Evolutionary conservation across 2,329 filamentous ascomycete genomes (phyloP), one percentile per base, ranked within the genome.

Genomic region (Teratosphaeria viscida): DNA sequence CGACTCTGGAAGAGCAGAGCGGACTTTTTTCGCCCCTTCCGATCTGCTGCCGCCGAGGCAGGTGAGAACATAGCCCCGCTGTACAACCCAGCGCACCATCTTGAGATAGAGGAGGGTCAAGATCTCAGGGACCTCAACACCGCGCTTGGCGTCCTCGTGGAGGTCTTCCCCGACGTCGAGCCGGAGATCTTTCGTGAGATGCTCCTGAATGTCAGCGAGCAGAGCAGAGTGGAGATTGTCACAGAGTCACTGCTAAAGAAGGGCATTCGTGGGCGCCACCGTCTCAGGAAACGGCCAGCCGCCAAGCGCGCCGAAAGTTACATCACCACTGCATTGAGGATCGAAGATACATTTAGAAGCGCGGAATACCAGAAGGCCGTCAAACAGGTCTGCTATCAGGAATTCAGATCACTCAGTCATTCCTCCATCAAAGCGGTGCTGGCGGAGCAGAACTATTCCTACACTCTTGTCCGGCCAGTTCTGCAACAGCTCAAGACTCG

Each of bases 121-220:
- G 82, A 90, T 66, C 78, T 91, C 27, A 79, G 82, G 64, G 83
- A 87, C 60, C 79, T 92, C 55, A 92, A 92, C 75, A 78, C 78
- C 56, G 81, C 84, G 66, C 82, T 94, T 63, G 82, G 83, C 61
- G 83, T 81, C 12, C 81, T 94, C 52, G 83, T 85, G 26, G 83
- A 83, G 55, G 80, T 92, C 8, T 94, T 94, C 65, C 89, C 89
- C 32, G 84, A 92, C 72, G 79, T 92, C n/a, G 87, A 90, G 72
- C 79, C 89, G 61, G 88, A 92, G 65, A 89, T 92, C 19, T 90
- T 94, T 70, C 83, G 89, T 53, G 89, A 92, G 76, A 88, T 94
- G 82, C 82, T 94, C 55, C 76, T 80, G 47, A 87, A 79, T 68
- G 87, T 92, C 70, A 86, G 87, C 67, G 84, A 86, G 66, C 87